Conservation (phyloP, 23 red algal species). For the Gracilaria caudata region DNA sequence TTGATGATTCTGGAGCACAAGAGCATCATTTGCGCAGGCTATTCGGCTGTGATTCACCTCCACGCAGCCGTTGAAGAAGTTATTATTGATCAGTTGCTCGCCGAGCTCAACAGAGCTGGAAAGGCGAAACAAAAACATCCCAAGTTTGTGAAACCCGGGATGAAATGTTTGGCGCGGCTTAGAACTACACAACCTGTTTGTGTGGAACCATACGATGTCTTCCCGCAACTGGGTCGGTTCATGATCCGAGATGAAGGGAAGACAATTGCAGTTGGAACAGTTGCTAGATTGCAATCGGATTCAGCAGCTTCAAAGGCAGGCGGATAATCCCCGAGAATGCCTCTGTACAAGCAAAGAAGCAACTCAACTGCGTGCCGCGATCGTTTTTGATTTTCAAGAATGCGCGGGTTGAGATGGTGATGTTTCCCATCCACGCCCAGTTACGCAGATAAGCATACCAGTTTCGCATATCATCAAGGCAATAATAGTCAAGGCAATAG, state of each 20-base stretch:
- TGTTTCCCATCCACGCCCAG: not conserved
- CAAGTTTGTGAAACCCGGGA: slow-evolving; percentile 95
- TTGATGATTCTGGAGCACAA: slow-evolving; percentile 97
- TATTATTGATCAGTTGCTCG: slow-evolving; percentile 74
- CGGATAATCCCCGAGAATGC: not conserved
- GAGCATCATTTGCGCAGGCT: slow-evolving; percentile 95
- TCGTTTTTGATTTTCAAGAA: not conserved
- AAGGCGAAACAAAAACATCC: slow-evolving; percentile 85
- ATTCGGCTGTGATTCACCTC: slow-evolving; percentile 93
- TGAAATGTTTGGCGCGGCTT: slow-evolving; percentile 80
- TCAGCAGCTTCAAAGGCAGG: not conserved
- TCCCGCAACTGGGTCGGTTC: slow-evolving; percentile 93
- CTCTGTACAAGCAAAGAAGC: not conserved
- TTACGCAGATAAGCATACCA: not conserved
- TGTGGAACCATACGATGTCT: slow-evolving; percentile 87
- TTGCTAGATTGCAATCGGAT: slow-evolving; percentile 66
- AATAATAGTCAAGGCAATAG: not conserved
- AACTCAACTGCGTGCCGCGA: not conserved
- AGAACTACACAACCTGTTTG: slow-evolving; percentile 77
- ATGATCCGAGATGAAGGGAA: slow-evolving; percentile 97
- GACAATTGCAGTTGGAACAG: slow-evolving; percentile 91
- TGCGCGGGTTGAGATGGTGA: slow-evolving; percentile 3
- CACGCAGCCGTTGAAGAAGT: slow-evolving; percentile 88
- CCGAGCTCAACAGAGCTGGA: slow-evolving; percentile 86
- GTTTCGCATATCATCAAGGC: not conserved